Percentiles rank a stretch among this genome's conserved stretches.
These are phyloP conservation scores for Schwanniomyces pseudopolymorphus DNA, from an alignment of 805 yeast genomes.

Conservation along the genomic window DNA sequence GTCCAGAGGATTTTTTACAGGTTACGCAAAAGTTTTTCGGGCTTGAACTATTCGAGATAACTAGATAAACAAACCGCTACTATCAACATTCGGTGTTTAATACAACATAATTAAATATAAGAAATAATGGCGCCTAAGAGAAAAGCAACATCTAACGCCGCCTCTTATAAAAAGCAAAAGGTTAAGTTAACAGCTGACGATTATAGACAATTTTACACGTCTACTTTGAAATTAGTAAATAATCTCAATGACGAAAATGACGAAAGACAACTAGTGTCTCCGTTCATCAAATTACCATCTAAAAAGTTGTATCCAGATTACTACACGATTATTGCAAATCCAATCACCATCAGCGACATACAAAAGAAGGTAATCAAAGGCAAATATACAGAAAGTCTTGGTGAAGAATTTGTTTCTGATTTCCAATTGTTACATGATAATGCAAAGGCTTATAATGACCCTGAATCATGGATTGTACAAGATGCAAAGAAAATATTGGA, in stretches of 20 bases:
- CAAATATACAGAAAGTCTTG: slow-evolving; percentile 34
- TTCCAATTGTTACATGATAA: slow-evolving; percentile 36
- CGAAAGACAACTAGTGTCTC: slow-evolving; percentile 20
- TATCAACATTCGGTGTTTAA: neutral
- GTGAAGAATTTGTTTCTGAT: slow-evolving; percentile 38
- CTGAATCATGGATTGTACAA: slow-evolving; percentile 55
- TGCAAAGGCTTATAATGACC: slow-evolving; percentile 41
- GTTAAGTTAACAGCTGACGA: slow-evolving; percentile 21
- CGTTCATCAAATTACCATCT: slow-evolving; percentile 35
- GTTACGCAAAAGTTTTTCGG: slow-evolving; percentile 2
- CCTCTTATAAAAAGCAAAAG: slow-evolving; percentile 14
- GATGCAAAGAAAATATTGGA: slow-evolving; percentile 60
- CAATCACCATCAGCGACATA: slow-evolving; percentile 35
- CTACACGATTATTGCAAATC: slow-evolving; percentile 32
- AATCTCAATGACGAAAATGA: slow-evolving; percentile 30
- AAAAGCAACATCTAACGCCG: slow-evolving; percentile 9
- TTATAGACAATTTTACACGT: slow-evolving; percentile 24
- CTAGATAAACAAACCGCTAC: neutral
- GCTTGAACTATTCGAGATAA: neutral
- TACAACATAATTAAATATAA: neutral
- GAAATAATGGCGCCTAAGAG: slow-evolving; percentile 23
- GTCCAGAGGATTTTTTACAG: neutral
- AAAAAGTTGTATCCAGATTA: slow-evolving; percentile 42
- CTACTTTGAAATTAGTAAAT: slow-evolving; percentile 31
- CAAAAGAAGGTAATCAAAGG: slow-evolving; percentile 41